Conservation (phyloP, 805 yeast species). For the Saccharomycopsis sp. region DNA sequence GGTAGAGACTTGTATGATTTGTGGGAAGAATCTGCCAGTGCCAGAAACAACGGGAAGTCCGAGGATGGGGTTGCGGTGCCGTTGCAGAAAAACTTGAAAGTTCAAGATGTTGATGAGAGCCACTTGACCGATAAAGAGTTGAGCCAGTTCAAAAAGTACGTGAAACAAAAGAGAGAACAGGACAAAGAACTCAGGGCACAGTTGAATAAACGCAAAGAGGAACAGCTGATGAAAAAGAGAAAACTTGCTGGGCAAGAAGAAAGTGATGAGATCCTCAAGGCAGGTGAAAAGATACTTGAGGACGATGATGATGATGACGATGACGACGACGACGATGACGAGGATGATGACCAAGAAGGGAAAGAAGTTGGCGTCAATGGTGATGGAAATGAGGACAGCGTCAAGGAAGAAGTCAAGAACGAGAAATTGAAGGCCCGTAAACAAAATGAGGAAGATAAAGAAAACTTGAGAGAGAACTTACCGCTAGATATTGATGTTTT, state of each 20-base stretch:
- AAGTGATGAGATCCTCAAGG: conserved; percentile 11
- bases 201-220: conserved; percentile 22
- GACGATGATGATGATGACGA: conserved; percentile 25
- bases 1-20: conserved; percentile 41
- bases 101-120: conserved; percentile 39
- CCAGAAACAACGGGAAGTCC: conserved; percentile 29
- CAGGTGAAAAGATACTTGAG: conserved; percentile 25
- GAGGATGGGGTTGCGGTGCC: conserved; percentile 60
- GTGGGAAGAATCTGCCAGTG: conserved; percentile 41
- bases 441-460: conserved; percentile 22
- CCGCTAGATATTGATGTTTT: conserved; percentile 30
- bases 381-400: conserved; percentile 16
- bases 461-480: conserved; percentile 22
- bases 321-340: conserved; percentile 24
- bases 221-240: conserved; percentile 25
- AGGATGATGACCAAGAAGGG: conserved; percentile 24
- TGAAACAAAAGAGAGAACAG: conserved; percentile 37
- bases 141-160: conserved; percentile 35
- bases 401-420: conserved; percentile 23
- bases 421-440: conserved; percentile 17
- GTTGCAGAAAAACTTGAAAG: conserved; percentile 34
- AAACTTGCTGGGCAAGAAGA: conserved; percentile 25
- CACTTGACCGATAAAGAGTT: conserved; percentile 43
- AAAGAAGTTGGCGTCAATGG: conserved; percentile 23
- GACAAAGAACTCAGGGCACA: conserved; percentile 29